These are phyloP conservation scores for Suillus subaureus DNA, from an alignment of 768 basidiomycete species.

Conservation along the genomic window DNA sequence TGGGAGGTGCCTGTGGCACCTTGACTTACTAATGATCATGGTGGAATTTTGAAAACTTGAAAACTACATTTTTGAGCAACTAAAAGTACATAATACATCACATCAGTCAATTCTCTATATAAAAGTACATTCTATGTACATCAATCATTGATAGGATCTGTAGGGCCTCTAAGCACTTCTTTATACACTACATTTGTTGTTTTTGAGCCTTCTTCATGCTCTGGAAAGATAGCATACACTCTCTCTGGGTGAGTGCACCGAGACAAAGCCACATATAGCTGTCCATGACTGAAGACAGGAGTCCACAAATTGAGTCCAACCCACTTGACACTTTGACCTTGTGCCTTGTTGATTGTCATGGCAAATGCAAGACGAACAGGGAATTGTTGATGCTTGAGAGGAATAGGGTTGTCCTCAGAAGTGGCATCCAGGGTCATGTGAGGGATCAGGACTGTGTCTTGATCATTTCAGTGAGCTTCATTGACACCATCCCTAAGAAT, in stretches of 20 bases:
- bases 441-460: slow-evolving; percentile 31
- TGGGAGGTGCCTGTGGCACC: slow-evolving; percentile 8
- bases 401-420: slow-evolving; percentile 22
- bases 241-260: slow-evolving; percentile 23
- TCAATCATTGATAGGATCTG: too few relatives aligned
- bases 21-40: too few relatives aligned
- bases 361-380: slow-evolving; percentile 39
- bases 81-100: too few relatives aligned
- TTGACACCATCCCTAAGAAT: slow-evolving; percentile 28
- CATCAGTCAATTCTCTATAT: too few relatives aligned
- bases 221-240: too few relatives aligned
- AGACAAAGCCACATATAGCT: slow-evolving; percentile 39
- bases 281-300: slow-evolving; percentile 37
- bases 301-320: slow-evolving; percentile 34
- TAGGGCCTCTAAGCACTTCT: too few relatives aligned
- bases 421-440: slow-evolving; percentile 26
- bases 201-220: too few relatives aligned
- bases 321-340: slow-evolving; percentile 37
- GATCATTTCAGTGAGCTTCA: slow-evolving; percentile 13
- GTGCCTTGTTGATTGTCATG: slow-evolving; percentile 42
- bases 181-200: too few relatives aligned
- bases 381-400: slow-evolving; percentile 29
- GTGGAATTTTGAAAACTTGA: too few relatives aligned
- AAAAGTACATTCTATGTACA: too few relatives aligned
- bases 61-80: too few relatives aligned